Base-by-base conservation (phyloP, 768 basidiomycete genomes). In the Mycena polygramma region DNA sequence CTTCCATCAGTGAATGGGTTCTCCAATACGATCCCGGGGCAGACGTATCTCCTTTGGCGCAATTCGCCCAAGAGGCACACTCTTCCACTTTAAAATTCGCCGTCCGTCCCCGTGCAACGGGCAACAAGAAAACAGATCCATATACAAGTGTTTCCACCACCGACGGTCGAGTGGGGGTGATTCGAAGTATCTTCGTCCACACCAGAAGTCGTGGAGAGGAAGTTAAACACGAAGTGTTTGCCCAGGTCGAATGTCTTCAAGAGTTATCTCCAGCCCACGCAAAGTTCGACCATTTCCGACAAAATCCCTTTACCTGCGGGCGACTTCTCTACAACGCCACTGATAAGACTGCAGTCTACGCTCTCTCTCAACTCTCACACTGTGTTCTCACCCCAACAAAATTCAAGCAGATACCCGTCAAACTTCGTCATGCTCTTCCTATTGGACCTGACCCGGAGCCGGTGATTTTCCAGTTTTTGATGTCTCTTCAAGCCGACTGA, bases 361-460 rank as follows among this genome's bases (percentile, higher is more conserved):
- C 57, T 14, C 57, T 59, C 20, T 43, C 39, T 30, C 57, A 59
- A 46, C 22, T 59, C 57, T 43, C 57, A 26, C 57, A 59, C 35
- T 59, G 57, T 46, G 17, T 59, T 46, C 15, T 59, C 22, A 59
- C 57, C 26, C 19, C 41, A 10, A 24, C 35, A 2, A 59, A 39
- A 26, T 22, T 59, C 8, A 14, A 8, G 11, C 7, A 2, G 14
- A 59, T 46, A 7, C 22, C 57, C 37, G 13, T 7, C 14, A 22
- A 26, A 24, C 22, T 59, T 59, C 39, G 45, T 22, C 57, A 59
- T 46, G 57, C 20, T 30, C 57, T 59, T 59, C 57, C 57, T 46
- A 46, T 59, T 30, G 22, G 22, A 43, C 30, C 57, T 17, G 57
- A 59, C 9, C 26, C 26, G 57, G 57, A n/a, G n/a, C n/a, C n/a